Evolutionary conservation across 208 protist genomes (phyloP).

Genomic region (Wallacemonas sp.): DNA sequence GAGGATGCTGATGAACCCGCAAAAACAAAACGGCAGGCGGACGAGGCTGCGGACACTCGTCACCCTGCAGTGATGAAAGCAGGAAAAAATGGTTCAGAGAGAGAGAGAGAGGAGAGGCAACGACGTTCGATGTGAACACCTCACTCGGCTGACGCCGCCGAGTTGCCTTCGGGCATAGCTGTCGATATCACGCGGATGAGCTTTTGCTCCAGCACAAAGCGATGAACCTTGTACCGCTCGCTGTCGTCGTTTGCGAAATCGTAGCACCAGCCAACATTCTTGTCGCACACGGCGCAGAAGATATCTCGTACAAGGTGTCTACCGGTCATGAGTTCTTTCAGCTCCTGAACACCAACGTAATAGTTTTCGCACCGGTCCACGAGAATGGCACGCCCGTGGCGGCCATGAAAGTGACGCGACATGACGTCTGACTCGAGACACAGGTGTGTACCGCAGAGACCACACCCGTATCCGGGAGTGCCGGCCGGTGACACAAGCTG

Average conservation of each 20-base stretch:
- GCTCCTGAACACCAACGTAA: slow-evolving; percentile 70
- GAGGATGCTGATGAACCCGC: too few relatives aligned
- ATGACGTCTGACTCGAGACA: slow-evolving; percentile 64
- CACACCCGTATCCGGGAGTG: slow-evolving; percentile 60
- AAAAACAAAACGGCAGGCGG: too few relatives aligned
- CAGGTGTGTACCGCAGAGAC: slow-evolving; percentile 66
- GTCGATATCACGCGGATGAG: slow-evolving; percentile 41
- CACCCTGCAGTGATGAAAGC: not conserved
- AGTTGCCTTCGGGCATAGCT: slow-evolving; percentile 3
- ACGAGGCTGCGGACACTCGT: too few relatives aligned
- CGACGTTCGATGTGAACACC: not conserved
- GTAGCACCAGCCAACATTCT: slow-evolving; percentile 80
- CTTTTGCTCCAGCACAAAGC: slow-evolving; percentile 72
- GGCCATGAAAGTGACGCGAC: slow-evolving; percentile 69
- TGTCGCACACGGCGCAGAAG: slow-evolving; percentile 73
- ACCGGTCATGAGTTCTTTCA: slow-evolving; percentile 79
- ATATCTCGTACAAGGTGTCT: slow-evolving; percentile 74
- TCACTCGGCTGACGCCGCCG: not conserved
- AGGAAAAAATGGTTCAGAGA: slow-evolving; percentile 2
- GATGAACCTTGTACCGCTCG: slow-evolving; percentile 76
- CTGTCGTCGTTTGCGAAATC: slow-evolving; percentile 77
- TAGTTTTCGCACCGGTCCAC: slow-evolving; percentile 73
- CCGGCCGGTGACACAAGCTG: slow-evolving; percentile 30
- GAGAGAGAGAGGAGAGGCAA: not conserved
- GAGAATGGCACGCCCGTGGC: slow-evolving; percentile 66